Conservation (phyloP, 352 stramenopile genomes). For the Phytophthora citrophthora region DNA sequence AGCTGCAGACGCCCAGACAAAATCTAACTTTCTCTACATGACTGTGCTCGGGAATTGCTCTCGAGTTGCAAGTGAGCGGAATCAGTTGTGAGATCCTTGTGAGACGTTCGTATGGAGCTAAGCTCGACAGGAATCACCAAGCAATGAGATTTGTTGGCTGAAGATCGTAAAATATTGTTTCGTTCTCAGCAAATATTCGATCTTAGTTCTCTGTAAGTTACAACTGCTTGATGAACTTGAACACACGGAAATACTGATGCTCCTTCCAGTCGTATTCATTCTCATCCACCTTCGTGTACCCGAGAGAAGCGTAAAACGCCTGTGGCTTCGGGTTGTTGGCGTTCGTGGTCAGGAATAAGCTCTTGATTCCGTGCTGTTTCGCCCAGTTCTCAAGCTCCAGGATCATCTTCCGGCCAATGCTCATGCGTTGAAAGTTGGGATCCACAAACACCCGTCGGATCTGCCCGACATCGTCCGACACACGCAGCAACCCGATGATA, state of each 20-base stretch:
- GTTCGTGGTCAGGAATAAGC: constrained; percentile 31
- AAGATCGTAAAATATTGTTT: no score
- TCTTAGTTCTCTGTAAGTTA: not conserved
- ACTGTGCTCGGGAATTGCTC: not conserved
- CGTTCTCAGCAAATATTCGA: not conserved
- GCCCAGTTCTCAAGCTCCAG: constrained; percentile 19
- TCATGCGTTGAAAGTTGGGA: constrained; percentile 26
- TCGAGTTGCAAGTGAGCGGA: constrained; percentile 15
- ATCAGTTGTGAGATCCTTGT: constrained; percentile 16
- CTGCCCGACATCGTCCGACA: constrained; percentile 18
- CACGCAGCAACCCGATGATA: constrained; percentile 30
- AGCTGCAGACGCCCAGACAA: constrained; percentile 9
- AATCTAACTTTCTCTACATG: constrained; percentile 14
- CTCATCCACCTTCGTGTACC: constrained; percentile 24
- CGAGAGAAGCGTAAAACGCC: constrained; percentile 30
- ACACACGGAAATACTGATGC: constrained; percentile 17
- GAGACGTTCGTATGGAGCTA: no score
- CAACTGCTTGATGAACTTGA: constrained; percentile 28
- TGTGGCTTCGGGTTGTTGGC: constrained; percentile 11
- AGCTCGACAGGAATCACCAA: no score
- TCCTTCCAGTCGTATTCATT: constrained; percentile 8
- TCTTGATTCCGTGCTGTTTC: constrained; percentile 14
- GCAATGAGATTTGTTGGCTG: no score
- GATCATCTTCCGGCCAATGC: constrained; percentile 32
- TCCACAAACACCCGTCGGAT: constrained; percentile 40